Percentiles rank a stretch among this genome's conserved stretches.
Conservation (phyloP, 2,329 filamentous ascomycete species). For the Zymoseptoria crescenta region DNA sequence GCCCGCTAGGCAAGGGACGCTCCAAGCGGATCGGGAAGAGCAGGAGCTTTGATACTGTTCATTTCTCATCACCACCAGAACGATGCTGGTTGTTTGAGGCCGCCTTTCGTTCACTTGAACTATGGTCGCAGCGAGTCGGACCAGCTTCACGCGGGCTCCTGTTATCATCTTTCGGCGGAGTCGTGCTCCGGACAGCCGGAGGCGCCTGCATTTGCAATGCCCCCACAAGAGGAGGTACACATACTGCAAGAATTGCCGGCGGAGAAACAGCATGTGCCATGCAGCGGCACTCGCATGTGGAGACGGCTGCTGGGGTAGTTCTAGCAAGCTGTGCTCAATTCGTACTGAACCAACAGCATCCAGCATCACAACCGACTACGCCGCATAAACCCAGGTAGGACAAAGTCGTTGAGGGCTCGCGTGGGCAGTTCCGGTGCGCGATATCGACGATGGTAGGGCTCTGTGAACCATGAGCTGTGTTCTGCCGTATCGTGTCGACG, state of each 20-base stretch:
- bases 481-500: too few species aligned
- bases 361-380: background rate
- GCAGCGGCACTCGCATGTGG: background rate
- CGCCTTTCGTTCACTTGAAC: background rate
- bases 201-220: background rate
- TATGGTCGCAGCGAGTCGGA: background rate
- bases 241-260: background rate
- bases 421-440: background rate
- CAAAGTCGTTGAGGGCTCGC: background rate
- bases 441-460: background rate
- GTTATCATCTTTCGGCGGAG: background rate
- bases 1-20: background rate
- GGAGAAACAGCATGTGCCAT: background rate
- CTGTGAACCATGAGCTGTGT: background rate
- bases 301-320: background rate
- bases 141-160: background rate
- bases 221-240: background rate
- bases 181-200: background rate
- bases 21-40: background rate
- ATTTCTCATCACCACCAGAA: background rate
- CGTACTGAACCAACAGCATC: background rate
- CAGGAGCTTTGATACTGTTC: background rate
- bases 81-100: background rate
- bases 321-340: background rate
- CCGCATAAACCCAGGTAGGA: background rate